Conservation (phyloP, 495 filamentous ascomycete genomes). For the Aspergillus sclerotiicarbonarius region DNA sequence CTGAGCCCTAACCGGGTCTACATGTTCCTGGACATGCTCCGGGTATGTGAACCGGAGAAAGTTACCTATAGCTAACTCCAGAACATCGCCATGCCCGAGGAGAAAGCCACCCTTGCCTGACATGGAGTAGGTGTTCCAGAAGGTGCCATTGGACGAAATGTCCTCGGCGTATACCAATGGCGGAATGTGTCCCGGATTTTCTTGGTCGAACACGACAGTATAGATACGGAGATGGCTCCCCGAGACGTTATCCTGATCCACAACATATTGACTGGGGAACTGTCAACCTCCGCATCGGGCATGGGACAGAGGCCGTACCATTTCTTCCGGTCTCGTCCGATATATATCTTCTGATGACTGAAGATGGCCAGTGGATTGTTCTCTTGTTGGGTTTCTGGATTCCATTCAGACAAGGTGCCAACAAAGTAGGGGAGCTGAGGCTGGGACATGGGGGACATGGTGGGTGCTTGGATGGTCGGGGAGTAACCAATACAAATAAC, state of each 20-base stretch:
- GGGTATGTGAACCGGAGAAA: conserved; percentile 25
- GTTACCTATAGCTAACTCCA: conserved; percentile 27
- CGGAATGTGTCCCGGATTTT: conserved; percentile 28
- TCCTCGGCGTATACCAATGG: conserved; percentile 63
- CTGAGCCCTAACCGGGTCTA: conserved; percentile 18
- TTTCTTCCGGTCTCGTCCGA: conserved; percentile 36
- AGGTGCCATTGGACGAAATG: conserved; percentile 56
- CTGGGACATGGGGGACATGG: not conserved
- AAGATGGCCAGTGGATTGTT: conserved; percentile 21
- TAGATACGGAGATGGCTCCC: conserved; percentile 62
- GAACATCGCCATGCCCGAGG: conserved; percentile 54
- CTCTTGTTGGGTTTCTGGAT: conserved; percentile 13
- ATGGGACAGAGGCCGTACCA: conserved; percentile 23
- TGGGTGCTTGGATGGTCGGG: not conserved
- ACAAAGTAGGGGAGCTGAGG: conserved; percentile 12
- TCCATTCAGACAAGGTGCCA: conserved; percentile 27
- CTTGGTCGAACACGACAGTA: conserved; percentile 51
- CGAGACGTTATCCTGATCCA: conserved; percentile 49
- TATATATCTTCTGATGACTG: conserved; percentile 31
- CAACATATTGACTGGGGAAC: conserved; percentile 36
- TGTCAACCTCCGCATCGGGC: conserved; percentile 5
- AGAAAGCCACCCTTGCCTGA: conserved; percentile 43
- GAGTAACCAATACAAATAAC: not conserved
- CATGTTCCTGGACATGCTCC: conserved; percentile 4
- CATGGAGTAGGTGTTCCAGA: conserved; percentile 49